These are phyloP conservation scores for Pseudocercospora ulei DNA, from an alignment of 2,329 filamentous ascomycete genomes.

Conservation along the genomic window DNA sequence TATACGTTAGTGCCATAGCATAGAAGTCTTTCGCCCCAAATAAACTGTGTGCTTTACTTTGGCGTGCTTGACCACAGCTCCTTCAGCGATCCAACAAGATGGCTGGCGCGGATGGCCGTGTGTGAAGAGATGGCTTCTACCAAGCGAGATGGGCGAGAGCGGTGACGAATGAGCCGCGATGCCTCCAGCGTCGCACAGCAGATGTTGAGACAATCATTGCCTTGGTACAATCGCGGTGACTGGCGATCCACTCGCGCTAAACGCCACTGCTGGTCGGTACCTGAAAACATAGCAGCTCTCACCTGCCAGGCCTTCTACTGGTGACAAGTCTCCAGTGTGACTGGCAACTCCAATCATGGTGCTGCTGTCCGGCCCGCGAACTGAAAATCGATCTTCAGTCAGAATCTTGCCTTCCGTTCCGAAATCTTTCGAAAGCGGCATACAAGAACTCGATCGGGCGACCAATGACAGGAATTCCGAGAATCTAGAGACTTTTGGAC, in stretches of 20 bases:
- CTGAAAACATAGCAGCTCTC: neutral
- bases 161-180: no score
- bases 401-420: neutral
- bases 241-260: neutral
- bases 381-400: neutral
- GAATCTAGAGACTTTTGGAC: neutral
- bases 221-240: neutral
- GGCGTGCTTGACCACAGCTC: no score
- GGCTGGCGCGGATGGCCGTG: no score
- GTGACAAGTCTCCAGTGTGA: neutral
- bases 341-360: neutral
- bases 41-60: no score
- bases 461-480: no score
- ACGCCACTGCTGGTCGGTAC: neutral
- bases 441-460: neutral
- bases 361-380: neutral
- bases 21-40: no score
- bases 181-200: slow-evolving; percentile 1
- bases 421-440: neutral
- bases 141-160: no score
- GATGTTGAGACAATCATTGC: slow-evolving; percentile 2
- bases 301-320: neutral
- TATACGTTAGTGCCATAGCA: no score
- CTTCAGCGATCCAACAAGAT: no score
- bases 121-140: no score